Base-by-base conservation (phyloP, 257 asterid species). In the Fraxinus cuspidata region DNA sequence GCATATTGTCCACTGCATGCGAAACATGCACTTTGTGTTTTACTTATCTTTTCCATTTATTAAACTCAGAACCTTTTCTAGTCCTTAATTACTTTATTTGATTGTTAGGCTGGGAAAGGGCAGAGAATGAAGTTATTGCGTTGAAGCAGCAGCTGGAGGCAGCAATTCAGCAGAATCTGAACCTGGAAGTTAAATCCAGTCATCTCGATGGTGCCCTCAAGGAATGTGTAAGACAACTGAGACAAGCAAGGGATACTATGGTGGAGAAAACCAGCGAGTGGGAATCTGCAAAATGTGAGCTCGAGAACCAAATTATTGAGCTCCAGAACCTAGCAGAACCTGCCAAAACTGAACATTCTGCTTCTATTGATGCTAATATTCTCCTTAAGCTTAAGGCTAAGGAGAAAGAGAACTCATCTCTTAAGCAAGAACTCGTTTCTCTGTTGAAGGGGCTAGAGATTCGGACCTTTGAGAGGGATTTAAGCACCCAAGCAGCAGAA, bases 191-290 rank as follows among this genome's bases (percentile, higher is more conserved):
- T 80, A 86, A 88, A 66, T 79, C 83, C 29, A 92, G 89, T 71
- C 96, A 92, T 81, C 93, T 92, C 19, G 95, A 92, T 78, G 85
- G 90, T 18, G 96, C 97, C 77, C 88, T 92, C 67, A 90, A 90
- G 84, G 96, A 92, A 85, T 92, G 96, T 74, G 97, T 89, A 32
- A 82, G 88, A 79, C 94, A 90, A 47, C 85, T 92, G 63, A 87
- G 97, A 81, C 88, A 84, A 78, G 91, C 92, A 25, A 84, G 83
- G 81, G 94, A 92, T 72, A 89, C 86, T 28, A 28, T 83, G n/a
- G 71, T 35, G 9, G 87, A 83, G 81, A 86, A 83, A 81, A 79
- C 28, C 74, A 78, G 69, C 6, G 86, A 85, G 74, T 85, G 89
- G 88, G 94, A 88, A 72, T 74, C 74, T 6, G 42, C 37, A 19